Evolutionary conservation across 305 asterid species (phyloP), one percentile per base, ranked within the genome.

Genomic region (Salvia sclarea): DNA sequence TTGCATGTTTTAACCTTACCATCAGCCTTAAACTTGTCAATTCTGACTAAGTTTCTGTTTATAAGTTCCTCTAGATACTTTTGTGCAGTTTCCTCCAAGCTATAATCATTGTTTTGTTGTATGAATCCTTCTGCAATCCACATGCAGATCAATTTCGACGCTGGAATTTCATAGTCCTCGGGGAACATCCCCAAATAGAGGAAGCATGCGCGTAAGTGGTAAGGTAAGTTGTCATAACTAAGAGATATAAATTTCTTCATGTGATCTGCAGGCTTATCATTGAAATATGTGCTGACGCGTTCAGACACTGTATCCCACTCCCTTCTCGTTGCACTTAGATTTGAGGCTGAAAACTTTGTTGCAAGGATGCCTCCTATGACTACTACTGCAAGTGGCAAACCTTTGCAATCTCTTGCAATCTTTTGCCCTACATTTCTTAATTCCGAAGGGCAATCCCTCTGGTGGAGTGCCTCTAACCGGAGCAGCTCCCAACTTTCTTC

Each of bases 61-160:
- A 47, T 16, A 47, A 45, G 53, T 10, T 45, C 53, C 3, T 45
- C 10, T 7, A 45, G 3, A 45, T 45, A 73, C 38, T 64, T 56
- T 14, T 76, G 77, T 4, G 84, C 81, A 25, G 61, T 66, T 14
- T 73, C 81, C 72, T 80, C 84, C n/a, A 73, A 13, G 61, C 31
- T 70, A n/a, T 31, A 52, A 0, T 2, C 18, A 17, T 1, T 2
- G 8, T 60, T 65, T 8, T 80, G 66, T 4, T 53, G 77, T 22
- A 76, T 69, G 37, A 80, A 61, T 1, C 84, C 79, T 58, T 80
- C 79, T 0, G 81, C 81, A 22, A 76, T 80, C 84, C 81, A 80
- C 80, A 80, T 16, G 9, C 77, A 47, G 6, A 65, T 65, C 12
- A 79, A 50, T 59, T 75, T 79, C 76, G 74, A 67, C 1, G 47